Base-by-base conservation (phyloP, 2,329 filamentous ascomycete genomes). In the Fusarium sarcochroum region DNA sequence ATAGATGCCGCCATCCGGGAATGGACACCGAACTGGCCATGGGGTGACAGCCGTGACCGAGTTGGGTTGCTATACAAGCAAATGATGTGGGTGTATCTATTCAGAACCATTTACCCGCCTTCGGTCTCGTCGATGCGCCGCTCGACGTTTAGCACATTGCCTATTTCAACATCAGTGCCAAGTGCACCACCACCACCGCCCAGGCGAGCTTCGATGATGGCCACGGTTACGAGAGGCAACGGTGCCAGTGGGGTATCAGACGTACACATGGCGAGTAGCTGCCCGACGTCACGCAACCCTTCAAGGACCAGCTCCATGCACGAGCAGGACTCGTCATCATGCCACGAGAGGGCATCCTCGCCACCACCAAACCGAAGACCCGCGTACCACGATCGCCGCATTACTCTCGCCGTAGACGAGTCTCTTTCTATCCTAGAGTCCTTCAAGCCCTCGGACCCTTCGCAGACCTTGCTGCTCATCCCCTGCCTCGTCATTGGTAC, bases 1-100 rank as follows among this genome's bases (percentile, higher is more conserved):
- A 94, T 97, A 72, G 91, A 97, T 69, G 86, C 86, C 15, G 89
- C 87, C 7, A 90, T 97, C 52, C 86, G 89, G 7, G 85, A 87
- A 15, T 97, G 94, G 94, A 85, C 86, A 23, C 92, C 93, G 4
- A 76, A 79, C 9, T 89, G 87, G 85, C 84, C 86, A 0, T 75
- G 79, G 0, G 86, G 86, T 2, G 88, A 90, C 68, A 85, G 83
- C 69, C 84, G 88, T 18, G 82, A 87, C 50, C 79, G 83, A 1
- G 87, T 88, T 2, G 85, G 83, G 3, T 78, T 88, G 7, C 80
- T 91, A 0, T 90, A 90, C 77, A 87, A 88, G 75, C 87, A 90
- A 73, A 89, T 89, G 84, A 84, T 90, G 79, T 90, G 87, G 85
- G 83, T 90, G 13, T 90, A 90, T 69, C 80, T 90, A 3, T 87